A percentile compares a stretch with the other conserved stretches of the same genome.
phyloP scores from a whole-genome alignment of 1,139 yeast genomes.

The Yamadazyma diddensiae region DNA sequence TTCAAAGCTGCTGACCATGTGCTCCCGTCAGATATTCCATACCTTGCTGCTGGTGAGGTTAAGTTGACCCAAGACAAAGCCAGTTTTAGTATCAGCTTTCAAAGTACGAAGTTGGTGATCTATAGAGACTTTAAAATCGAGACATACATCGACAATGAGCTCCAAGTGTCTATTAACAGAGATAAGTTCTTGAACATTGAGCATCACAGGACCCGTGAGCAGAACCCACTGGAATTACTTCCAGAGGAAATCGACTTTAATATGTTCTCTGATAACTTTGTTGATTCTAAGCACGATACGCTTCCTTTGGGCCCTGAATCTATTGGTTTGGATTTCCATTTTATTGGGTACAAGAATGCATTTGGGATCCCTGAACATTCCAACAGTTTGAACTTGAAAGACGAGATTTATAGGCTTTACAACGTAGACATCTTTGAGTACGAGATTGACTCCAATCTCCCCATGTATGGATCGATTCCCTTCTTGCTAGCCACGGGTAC shows the following conservation, averaged over 20 bases:
- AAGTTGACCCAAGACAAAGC: background rate
- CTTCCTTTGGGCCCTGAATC: conserved; percentile 89
- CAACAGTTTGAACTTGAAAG: conserved; percentile 68
- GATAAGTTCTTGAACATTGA: conserved; percentile 71
- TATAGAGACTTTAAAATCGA: conserved; percentile 44
- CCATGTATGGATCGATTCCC: conserved; percentile 96
- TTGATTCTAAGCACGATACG: conserved; percentile 57
- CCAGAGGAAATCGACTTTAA: conserved; percentile 58
- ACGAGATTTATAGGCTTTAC: conserved; percentile 77
- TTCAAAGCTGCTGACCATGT: conserved; percentile 49
- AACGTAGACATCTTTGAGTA: conserved; percentile 96
- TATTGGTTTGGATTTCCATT: conserved; percentile 71
- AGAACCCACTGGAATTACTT: conserved; percentile 37
- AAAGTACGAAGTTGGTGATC: conserved; percentile 3
- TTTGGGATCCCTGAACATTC: conserved; percentile 98
- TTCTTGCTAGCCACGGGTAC: conserved; percentile 69
- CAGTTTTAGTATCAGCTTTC: background rate
- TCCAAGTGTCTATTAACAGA: conserved; percentile 63
- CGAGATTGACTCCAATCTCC: conserved; percentile 72
- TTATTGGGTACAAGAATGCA: conserved; percentile 58
- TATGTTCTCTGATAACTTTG: conserved; percentile 58
- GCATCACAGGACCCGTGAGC: conserved; percentile 56
- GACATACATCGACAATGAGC: conserved; percentile 40
- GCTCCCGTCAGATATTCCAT: background rate
- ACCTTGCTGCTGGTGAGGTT: conserved; percentile 1